Evolutionary conservation across 2,329 filamentous ascomycete species (phyloP), one percentile per base, ranked within the genome.

Genomic region (Plenodomus biglobosus): DNA sequence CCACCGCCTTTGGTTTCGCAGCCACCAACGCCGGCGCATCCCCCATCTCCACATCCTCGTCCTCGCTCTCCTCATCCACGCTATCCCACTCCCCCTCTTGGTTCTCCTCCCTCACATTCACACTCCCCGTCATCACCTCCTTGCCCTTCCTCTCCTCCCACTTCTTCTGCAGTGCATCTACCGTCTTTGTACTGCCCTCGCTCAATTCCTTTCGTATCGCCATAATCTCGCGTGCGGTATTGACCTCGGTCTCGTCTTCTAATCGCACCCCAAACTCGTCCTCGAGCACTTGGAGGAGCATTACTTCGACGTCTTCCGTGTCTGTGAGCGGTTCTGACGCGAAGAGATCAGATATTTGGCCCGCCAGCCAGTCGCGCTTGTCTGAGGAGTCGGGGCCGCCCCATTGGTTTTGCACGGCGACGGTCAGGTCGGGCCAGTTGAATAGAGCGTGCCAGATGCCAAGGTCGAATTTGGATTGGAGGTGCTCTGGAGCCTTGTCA

Each of bases 361-460:
- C 92, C 42, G 89, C 92, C 65, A 99, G 89, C 92, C 92, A 97
- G 79, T 96, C 92, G 65, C 92, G 88, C 78, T 97, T 97, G 73
- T 95, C 90, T 52, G 80, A 73, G 18, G 85, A 87, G 66, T 90
- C 85, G 35, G 89, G 84, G 2, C 92, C 94, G 63, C 92, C 94
- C 87, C 92, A 96, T 74, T 84, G 80, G 71, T 90, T 90, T 69
- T 88, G 83, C 38, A 96, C 89, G 39, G 94, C 90, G 67, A 96
- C 85, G 40, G 87, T 87, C 44, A 99, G 85, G 24, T 90, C 87
- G 7, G 88, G 85, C 94, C 94, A 99, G 66, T 88, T 83, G 76
- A 92, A 85, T 58, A 99, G 84, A 37, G 87, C 78, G 69, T 94
- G 86, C 70, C 90, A 90, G 62, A 96, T 87, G 67, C 85, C 88